These are phyloP conservation scores for Neurospora sp. DNA, from an alignment of 2,329 filamentous ascomycete species.

Conservation along the genomic window DNA sequence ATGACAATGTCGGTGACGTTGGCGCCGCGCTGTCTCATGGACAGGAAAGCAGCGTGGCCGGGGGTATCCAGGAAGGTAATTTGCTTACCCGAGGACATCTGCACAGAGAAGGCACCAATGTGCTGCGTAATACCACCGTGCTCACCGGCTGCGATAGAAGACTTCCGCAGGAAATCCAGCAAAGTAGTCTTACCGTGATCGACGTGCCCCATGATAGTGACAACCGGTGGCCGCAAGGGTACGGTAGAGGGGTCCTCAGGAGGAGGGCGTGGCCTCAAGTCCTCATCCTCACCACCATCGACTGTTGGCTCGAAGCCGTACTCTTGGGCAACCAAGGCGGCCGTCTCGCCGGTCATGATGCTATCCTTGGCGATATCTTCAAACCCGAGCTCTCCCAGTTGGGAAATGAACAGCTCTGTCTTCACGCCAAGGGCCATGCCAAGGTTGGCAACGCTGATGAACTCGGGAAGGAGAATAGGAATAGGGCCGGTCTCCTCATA, in stretches of 20 bases:
- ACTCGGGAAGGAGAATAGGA: conserved; percentile 73
- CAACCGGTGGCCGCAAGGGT: conserved; percentile 75
- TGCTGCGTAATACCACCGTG: conserved; percentile 98
- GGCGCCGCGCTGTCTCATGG: conserved; percentile 91
- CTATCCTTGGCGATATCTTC: conserved; percentile 75
- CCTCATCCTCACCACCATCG: conserved; percentile 53
- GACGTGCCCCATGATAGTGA: conserved; percentile 99
- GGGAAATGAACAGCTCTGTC: conserved; percentile 59
- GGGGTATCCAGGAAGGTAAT: conserved; percentile 98
- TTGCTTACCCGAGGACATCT: conserved; percentile 72
- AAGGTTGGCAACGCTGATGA: conserved; percentile 79
- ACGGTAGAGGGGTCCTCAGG: conserved; percentile 59
- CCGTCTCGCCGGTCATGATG: conserved; percentile 83
- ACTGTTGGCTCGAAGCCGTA: conserved; percentile 85
- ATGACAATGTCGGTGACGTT: conserved; percentile 96
- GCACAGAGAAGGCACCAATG: conserved; percentile 93
- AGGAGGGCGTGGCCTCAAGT: conserved; percentile 61
- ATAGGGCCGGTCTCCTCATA: conserved; percentile 35
- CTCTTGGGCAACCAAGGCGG: conserved; percentile 80
- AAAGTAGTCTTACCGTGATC: conserved; percentile 98
- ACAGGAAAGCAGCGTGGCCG: conserved; percentile 88
- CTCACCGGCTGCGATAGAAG: conserved; percentile 81
- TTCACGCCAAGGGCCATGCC: conserved; percentile 66
- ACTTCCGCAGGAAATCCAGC: conserved; percentile 85
- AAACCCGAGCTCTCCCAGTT: conserved; percentile 80